These are phyloP conservation scores for Polyporus tsugae DNA, from an alignment of 1,284 basidiomycete genomes.

Conservation along the genomic window DNA sequence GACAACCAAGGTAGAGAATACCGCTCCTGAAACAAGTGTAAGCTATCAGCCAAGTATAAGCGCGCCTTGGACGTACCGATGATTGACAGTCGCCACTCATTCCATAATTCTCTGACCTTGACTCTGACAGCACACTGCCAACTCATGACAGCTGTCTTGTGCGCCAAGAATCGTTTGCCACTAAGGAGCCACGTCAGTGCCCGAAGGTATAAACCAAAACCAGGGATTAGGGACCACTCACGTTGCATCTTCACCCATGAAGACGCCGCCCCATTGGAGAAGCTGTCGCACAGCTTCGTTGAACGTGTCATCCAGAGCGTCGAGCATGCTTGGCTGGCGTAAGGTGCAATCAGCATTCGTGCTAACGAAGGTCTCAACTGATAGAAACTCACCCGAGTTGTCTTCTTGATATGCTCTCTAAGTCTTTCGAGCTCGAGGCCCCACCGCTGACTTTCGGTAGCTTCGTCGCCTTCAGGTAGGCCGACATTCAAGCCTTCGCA, in stretches of 20 bases:
- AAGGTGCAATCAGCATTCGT: slow-evolving; percentile 16
- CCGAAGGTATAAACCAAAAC: neutral
- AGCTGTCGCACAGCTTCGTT: slow-evolving; percentile 87
- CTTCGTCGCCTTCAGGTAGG: slow-evolving; percentile 34
- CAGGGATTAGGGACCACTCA: slow-evolving; percentile 51
- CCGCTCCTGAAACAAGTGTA: slow-evolving; percentile 17
- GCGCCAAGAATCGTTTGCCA: slow-evolving; percentile 79
- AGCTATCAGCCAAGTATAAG: slow-evolving; percentile 19
- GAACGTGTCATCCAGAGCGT: slow-evolving; percentile 75
- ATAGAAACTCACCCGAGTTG: slow-evolving; percentile 56
- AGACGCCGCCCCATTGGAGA: slow-evolving; percentile 81
- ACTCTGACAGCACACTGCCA: slow-evolving; percentile 78
- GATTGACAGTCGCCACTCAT: slow-evolving; percentile 73
- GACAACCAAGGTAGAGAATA: slow-evolving; percentile 38
- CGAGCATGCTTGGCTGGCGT: slow-evolving; percentile 57
- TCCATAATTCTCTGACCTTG: slow-evolving; percentile 71
- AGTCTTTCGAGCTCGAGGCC: slow-evolving; percentile 70
- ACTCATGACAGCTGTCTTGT: slow-evolving; percentile 76
- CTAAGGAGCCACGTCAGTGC: slow-evolving; percentile 48
- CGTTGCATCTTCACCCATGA: slow-evolving; percentile 75
- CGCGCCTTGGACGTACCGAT: slow-evolving; percentile 58
- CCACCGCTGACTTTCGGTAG: slow-evolving; percentile 75
- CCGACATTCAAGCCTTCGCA: slow-evolving; percentile 69
- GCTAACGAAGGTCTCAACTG: slow-evolving; percentile 16
- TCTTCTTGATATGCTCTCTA: slow-evolving; percentile 61